Percentiles rank a stretch among this genome's conserved stretches.
Evolutionary conservation across 306 rosid genomes (phyloP).

Genomic region (Hippophae tibetana): DNA sequence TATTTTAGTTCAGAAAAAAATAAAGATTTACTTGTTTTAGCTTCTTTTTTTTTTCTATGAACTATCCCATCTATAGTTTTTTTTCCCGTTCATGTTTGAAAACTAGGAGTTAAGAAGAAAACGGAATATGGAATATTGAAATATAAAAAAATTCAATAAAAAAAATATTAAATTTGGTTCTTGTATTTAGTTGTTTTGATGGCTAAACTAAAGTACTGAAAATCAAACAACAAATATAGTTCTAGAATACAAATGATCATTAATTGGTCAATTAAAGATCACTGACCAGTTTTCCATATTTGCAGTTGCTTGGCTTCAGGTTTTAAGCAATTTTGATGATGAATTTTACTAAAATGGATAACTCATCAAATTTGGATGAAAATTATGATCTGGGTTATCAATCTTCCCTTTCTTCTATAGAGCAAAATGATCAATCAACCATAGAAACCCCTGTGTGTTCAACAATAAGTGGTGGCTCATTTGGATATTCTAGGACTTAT

Average conservation of each 20-base stretch:
- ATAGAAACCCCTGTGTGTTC: conserved; percentile 45
- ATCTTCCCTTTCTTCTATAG: conserved; percentile 60
- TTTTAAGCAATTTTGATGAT: conserved; percentile 22
- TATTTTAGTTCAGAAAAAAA: not conserved
- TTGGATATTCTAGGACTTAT: conserved; percentile 42
- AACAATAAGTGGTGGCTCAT: conserved; percentile 54
- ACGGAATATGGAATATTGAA: too few relatives aligned
- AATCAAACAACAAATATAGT: conserved; percentile 1
- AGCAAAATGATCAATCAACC: conserved; percentile 56
- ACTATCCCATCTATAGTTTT: not conserved
- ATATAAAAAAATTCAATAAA: conserved; percentile 3
- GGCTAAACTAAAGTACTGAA: not conserved
- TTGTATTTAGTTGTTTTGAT: conserved; percentile 8
- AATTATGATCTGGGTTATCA: conserved; percentile 46
- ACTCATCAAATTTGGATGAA: conserved; percentile 41
- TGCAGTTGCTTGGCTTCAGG: conserved; percentile 41
- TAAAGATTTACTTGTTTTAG: not conserved
- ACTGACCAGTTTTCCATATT: conserved; percentile 13
- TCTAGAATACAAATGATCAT: not conserved
- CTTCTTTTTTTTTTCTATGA: conserved; percentile 7
- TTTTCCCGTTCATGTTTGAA: too few relatives aligned
- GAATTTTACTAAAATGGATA: conserved; percentile 38
- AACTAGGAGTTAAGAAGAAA: too few relatives aligned
- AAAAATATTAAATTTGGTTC: conserved; percentile 21
- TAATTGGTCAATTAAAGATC: conserved; percentile 8